phyloP scores from a whole-genome alignment of 148 eudicot species.

The Spergularia bocconei region DNA sequence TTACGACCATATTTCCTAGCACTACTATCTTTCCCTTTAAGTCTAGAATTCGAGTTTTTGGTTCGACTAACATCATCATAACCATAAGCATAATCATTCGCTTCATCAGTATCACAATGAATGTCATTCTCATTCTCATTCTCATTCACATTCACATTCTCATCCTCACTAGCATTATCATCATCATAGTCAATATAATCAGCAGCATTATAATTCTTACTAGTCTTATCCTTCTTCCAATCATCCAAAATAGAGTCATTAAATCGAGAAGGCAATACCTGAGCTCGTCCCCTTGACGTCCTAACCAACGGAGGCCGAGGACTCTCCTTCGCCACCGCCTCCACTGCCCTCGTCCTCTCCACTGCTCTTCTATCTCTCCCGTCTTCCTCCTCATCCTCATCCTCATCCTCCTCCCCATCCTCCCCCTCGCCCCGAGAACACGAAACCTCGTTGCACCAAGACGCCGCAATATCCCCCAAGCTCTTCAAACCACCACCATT shows the following conservation, averaged over 20 bases:
- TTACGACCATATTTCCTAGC: conserved; percentile 27
- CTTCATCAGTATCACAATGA: conserved; percentile 16
- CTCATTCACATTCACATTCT: conserved; percentile 1
- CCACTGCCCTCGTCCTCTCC: conserved; percentile 24
- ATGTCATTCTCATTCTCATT: conserved; percentile 3
- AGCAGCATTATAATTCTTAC: conserved; percentile 25
- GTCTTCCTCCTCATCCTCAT: conserved; percentile 17
- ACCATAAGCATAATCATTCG: conserved; percentile 19
- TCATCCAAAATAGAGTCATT: conserved; percentile 91
- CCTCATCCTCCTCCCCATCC: conserved; percentile 17
- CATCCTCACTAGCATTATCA: conserved; percentile 9
- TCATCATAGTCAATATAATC: conserved; percentile 11
- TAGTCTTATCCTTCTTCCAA: conserved; percentile 86
- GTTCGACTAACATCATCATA: conserved; percentile 25
- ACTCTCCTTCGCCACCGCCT: conserved; percentile 26
- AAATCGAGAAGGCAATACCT: conserved; percentile 86
- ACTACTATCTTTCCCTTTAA: conserved; percentile 23
- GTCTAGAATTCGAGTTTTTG: conserved; percentile 37
- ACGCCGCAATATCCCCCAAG: conserved; percentile 27
- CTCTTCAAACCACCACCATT: conserved; percentile 19
- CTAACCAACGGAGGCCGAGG: conserved; percentile 68
- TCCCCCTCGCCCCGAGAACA: conserved; percentile 25
- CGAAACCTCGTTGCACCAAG: conserved; percentile 41
- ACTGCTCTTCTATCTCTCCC: conserved; percentile 13
- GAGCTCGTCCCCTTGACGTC: conserved; percentile 88